Conservation (phyloP, 768 basidiomycete species). For the Mycena haematopus region DNA sequence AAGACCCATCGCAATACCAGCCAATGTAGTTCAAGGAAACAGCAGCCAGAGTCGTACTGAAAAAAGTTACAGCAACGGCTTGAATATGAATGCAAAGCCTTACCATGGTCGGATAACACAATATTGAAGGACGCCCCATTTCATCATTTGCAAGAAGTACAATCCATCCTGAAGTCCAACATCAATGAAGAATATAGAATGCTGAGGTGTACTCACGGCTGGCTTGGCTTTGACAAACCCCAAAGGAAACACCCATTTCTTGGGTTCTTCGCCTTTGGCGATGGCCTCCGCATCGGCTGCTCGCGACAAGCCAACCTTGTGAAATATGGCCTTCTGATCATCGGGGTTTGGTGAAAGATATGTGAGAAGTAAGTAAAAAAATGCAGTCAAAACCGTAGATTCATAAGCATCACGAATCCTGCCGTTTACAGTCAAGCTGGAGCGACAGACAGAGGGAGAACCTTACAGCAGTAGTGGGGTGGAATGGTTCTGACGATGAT, state of each 20-base stretch:
- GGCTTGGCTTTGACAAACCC: constrained; percentile 69
- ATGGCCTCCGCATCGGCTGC: constrained; percentile 53
- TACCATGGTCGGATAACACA: constrained; percentile 68
- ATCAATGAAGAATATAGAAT: constrained; percentile 3
- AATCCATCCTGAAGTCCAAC: constrained; percentile 36
- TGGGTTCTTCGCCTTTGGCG: constrained; percentile 50
- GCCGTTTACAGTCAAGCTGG: too few relatives aligned
- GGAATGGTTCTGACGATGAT: constrained; percentile 58
- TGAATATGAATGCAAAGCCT: constrained; percentile 27
- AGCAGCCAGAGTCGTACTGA: constrained; percentile 63
- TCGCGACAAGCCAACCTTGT: constrained; percentile 63
- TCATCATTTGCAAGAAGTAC: constrained; percentile 76
- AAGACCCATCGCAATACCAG: constrained; percentile 77
- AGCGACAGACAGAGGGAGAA: too few relatives aligned
- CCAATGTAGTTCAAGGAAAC: constrained; percentile 68
- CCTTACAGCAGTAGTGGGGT: constrained; percentile 63
- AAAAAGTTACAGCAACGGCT: neutral
- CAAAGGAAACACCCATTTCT: constrained; percentile 76
- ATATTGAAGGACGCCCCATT: constrained; percentile 79
- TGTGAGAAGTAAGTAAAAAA: constrained; percentile 78
- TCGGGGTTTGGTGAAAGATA: constrained; percentile 70
- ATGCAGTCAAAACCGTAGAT: constrained; percentile 74
- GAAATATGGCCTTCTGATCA: constrained; percentile 66
- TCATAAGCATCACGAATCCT: constrained; percentile 52
- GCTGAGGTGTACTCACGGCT: constrained; percentile 42